Base-by-base conservation (phyloP, 257 asterid genomes). In the Gentiana dahurica region DNA sequence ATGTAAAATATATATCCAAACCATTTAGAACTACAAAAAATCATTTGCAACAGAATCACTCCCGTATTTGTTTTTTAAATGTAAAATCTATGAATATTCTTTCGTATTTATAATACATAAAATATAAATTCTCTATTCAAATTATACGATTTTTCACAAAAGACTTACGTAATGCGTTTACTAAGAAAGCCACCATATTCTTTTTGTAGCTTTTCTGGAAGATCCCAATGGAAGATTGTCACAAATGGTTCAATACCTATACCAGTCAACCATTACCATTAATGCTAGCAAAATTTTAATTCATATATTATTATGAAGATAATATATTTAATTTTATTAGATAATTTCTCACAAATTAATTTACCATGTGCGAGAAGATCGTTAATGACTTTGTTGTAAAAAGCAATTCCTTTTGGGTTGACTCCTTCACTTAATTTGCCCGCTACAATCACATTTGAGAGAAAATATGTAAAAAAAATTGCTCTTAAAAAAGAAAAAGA, bases 151-250 rank as follows among this genome's bases (percentile, higher is more conserved):
- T 24, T 24, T 24, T 24, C 24, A 3, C 5, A 1, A 41, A 38
- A 37, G 15, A 55, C 61, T 57, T 57, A 57, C 61, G 12, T 13
- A 10, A 43, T 4, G 0, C 10, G 9, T 2, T 6, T 1, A 43
- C 37, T 57, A 12, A 57, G 46, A 36, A 57, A 37, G 6, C 61
- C 61, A 43, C 49, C 49, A 10, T 57, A 57, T 1, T 57, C 51
- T 0, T 38, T 50, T 5, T 57, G 38, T 43, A 57, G 49, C 11
- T 37, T 37, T 8, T 41, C 50, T 8, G 61, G 61, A 33, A 4
- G 4, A 44, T 57, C 61, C 49, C 49, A 57, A 8, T 57, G 61
- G 13, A 15, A 41, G 12, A 57, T 6, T 3, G 61, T 57, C 52
- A 33, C 61, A 1, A 2, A 24, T 32, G 61, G 61, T 3, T 10